These are phyloP conservation scores for Turnera subulata DNA, from an alignment of 345 rosid species.

Conservation along the genomic window DNA sequence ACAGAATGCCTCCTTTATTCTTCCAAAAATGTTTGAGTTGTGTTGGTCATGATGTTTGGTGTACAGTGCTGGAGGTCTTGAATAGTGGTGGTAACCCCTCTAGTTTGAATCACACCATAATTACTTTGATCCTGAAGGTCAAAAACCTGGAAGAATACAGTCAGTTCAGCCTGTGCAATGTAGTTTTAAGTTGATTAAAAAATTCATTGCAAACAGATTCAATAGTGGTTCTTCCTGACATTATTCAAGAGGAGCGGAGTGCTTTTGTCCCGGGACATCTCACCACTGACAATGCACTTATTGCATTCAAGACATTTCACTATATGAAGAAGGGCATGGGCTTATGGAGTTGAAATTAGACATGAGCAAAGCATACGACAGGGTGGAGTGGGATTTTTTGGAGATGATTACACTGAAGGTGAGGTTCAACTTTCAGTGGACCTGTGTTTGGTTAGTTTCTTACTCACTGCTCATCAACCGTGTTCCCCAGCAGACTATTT, in stretches of 20 bases:
- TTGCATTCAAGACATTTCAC: neutral
- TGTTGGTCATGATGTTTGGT: too few species aligned
- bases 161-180: neutral
- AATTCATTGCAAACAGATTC: neutral
- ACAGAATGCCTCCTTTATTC: too few species aligned
- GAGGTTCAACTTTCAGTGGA: neutral
- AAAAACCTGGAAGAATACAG: neutral
- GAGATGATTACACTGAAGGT: too few species aligned
- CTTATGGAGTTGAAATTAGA: too few species aligned
- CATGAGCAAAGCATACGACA: too few species aligned
- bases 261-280: neutral
- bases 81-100: too few species aligned
- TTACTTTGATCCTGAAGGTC: neutral
- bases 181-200: neutral
- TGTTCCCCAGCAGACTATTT: neutral
- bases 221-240: neutral
- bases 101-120: too few species aligned
- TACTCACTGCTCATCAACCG: too few species aligned
- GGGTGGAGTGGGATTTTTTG: too few species aligned
- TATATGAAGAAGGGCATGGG: too few species aligned
- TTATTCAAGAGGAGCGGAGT: neutral
- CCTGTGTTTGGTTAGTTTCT: neutral
- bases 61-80: too few species aligned
- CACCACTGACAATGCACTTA: neutral
- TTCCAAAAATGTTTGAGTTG: too few species aligned